Conservation (phyloP, 2,329 filamentous ascomycete species). For the Sphaerulina vaccinii region DNA sequence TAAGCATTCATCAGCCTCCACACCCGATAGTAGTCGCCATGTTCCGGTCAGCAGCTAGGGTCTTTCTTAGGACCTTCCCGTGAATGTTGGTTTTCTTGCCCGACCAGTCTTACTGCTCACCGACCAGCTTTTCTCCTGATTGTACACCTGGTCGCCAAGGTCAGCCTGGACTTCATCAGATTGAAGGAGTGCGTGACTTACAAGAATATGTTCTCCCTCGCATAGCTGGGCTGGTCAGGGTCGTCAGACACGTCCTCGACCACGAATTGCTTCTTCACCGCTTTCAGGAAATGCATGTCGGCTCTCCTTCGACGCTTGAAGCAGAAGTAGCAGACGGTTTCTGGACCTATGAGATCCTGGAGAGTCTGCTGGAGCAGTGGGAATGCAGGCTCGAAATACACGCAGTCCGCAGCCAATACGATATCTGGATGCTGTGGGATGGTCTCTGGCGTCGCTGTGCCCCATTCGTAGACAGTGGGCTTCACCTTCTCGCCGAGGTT, state of each 20-base stretch:
- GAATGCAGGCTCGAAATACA: constrained; percentile 96
- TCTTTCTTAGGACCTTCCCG: constrained; percentile 6
- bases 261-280: constrained; percentile 49
- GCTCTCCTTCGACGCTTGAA: constrained; percentile 88
- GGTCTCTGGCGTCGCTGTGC: constrained; percentile 41
- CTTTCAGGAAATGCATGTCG: constrained; percentile 55
- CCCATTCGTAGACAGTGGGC: constrained; percentile 79
- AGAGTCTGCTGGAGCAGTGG: constrained; percentile 80
- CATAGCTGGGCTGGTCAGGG: constrained; percentile 46
- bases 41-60: constrained; percentile 18
- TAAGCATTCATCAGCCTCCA: neutral
- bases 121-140: constrained; percentile 25
- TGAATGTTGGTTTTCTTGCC: neutral
- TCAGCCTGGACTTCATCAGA: constrained; percentile 6
- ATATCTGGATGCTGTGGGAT: constrained; percentile 64
- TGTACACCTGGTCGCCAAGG: constrained; percentile 22
- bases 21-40: constrained; percentile 4
- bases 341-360: constrained; percentile 64
- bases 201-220: constrained; percentile 52
- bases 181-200: constrained; percentile 28
- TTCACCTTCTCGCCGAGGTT: constrained; percentile 61
- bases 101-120: constrained; percentile 15
- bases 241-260: constrained; percentile 50
- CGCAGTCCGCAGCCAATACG: constrained; percentile 92
- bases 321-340: constrained; percentile 77